These are phyloP conservation scores for Tuber microsphaerosporum DNA, from an alignment of 495 filamentous ascomycete genomes.

Conservation along the genomic window DNA sequence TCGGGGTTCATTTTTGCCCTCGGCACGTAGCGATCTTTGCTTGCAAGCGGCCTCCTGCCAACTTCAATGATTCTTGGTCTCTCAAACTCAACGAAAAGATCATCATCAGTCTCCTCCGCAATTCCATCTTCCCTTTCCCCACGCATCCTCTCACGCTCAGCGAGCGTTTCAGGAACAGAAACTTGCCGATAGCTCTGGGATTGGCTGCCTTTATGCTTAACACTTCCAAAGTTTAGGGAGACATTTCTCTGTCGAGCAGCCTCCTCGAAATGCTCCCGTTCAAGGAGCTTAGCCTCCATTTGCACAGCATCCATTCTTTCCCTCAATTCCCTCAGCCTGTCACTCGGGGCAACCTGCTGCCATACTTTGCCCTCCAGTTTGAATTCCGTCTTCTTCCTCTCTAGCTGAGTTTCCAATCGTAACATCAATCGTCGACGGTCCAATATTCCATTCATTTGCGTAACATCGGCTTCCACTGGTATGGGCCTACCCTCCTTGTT, in stretches of 20 bases:
- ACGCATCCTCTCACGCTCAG: constrained; percentile 27
- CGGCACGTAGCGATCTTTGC: constrained; percentile 42
- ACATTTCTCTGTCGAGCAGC: constrained; percentile 46
- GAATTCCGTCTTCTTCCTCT: constrained; percentile 94
- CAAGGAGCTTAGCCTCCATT: constrained; percentile 44
- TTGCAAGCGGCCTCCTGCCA: constrained; percentile 20
- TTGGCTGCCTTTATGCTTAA: constrained; percentile 11
- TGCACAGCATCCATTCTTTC: constrained; percentile 79
- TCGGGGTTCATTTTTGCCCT: constrained; percentile 66
- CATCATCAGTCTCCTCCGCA: constrained; percentile 41
- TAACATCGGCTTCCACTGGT: constrained; percentile 53
- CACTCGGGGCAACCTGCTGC: constrained; percentile 79
- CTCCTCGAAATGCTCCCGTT: constrained; percentile 49
- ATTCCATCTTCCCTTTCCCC: constrained; percentile 27
- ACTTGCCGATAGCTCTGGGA: constrained; percentile 13
- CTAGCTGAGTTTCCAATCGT: constrained; percentile 85
- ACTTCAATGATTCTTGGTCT: constrained; percentile 45
- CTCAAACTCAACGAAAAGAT: constrained; percentile 44
- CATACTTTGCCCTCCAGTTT: constrained; percentile 94
- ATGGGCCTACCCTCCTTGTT: constrained; percentile 42
- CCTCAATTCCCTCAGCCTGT: constrained; percentile 81
- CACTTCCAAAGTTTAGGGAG: constrained; percentile 29
- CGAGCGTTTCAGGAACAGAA: constrained; percentile 30
- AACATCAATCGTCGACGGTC: constrained; percentile 88
- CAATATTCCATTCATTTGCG: constrained; percentile 82